A percentile compares a stretch with the other conserved stretches of the same genome.
Evolutionary conservation across 2,329 filamentous ascomycete species (phyloP).

Genomic region (Bipolaris victoriae): DNA sequence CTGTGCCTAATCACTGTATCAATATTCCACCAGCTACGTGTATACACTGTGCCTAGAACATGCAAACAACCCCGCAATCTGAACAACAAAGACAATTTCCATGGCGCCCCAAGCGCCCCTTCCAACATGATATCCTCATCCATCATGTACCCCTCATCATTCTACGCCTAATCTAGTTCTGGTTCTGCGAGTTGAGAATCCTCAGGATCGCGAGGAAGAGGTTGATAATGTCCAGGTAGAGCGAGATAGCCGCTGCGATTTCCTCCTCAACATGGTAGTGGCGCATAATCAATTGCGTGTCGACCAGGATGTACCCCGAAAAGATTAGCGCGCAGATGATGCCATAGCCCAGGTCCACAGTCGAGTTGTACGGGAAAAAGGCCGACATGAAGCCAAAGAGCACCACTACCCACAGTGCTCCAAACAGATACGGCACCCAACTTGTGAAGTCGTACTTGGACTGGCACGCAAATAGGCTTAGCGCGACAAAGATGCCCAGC

Average conservation of each 20-base stretch:
- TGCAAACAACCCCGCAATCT: not conserved
- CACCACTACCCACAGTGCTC: constrained; percentile 85
- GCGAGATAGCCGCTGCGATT: constrained; percentile 90
- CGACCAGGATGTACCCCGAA: constrained; percentile 91
- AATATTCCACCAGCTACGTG: not conserved
- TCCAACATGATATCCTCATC: not conserved
- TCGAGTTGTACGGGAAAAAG: constrained; percentile 86
- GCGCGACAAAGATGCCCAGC: constrained; percentile 66
- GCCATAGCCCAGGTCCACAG: constrained; percentile 84
- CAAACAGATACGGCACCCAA: constrained; percentile 96
- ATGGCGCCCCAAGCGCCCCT: not conserved
- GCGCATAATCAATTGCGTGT: constrained; percentile 93
- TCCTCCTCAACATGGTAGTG: constrained; percentile 98
- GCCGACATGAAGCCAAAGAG: constrained; percentile 91
- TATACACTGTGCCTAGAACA: not conserved
- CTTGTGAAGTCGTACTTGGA: constrained; percentile 97
- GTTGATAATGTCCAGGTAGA: constrained; percentile 97
- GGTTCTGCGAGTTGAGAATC: constrained; percentile 94
- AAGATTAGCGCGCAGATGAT: constrained; percentile 84
- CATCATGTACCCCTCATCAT: not conserved
- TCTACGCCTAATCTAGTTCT: constrained; percentile 67
- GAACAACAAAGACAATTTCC: not conserved
- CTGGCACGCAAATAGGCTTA: constrained; percentile 89
- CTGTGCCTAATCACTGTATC: not conserved
- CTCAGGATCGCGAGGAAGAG: constrained; percentile 93